Conservation (phyloP, 768 basidiomycete genomes). For the Rhizopogon roseolus region DNA sequence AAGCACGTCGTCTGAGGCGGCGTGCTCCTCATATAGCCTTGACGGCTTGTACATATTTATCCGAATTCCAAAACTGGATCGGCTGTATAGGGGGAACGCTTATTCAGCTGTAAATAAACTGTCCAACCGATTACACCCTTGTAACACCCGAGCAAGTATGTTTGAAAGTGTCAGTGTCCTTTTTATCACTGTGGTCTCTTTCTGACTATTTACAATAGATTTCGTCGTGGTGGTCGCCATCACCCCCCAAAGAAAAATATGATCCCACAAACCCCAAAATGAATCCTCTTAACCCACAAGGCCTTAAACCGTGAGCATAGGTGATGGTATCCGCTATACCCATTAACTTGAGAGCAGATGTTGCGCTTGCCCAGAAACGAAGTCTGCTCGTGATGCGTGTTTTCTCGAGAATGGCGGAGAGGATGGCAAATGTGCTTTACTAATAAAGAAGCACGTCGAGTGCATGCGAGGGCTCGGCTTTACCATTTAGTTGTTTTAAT, state of each 20-base stretch:
- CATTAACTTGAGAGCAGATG: conserved; percentile 48
- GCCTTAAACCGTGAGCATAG: conserved; percentile 78
- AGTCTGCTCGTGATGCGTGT: conserved; percentile 89
- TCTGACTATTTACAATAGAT: conserved; percentile 29
- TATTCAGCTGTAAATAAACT: too few relatives aligned
- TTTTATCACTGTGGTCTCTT: neutral
- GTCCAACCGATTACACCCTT: neutral
- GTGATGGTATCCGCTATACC: neutral
- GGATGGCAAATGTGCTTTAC: conserved; percentile 72
- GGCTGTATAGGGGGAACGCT: too few relatives aligned
- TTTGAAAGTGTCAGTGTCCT: conserved; percentile 32
- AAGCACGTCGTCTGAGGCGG: too few relatives aligned
- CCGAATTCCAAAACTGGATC: too few relatives aligned
- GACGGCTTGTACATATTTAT: neutral
- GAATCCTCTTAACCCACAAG: conserved; percentile 90
- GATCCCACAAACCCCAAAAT: conserved; percentile 72
- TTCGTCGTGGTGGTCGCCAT: conserved; percentile 50
- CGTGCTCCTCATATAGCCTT: too few relatives aligned
- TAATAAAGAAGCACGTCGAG: conserved; percentile 75
- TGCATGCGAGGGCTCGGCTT: conserved; percentile 94
- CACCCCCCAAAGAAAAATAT: conserved; percentile 40
- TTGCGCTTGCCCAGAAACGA: conserved; percentile 94
- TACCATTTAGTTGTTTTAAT: conserved; percentile 46
- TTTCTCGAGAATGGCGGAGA: conserved; percentile 72
- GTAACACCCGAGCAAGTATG: conserved; percentile 23